Conservation (phyloP, 306 rosid genomes). For the Quercus alba region DNA sequence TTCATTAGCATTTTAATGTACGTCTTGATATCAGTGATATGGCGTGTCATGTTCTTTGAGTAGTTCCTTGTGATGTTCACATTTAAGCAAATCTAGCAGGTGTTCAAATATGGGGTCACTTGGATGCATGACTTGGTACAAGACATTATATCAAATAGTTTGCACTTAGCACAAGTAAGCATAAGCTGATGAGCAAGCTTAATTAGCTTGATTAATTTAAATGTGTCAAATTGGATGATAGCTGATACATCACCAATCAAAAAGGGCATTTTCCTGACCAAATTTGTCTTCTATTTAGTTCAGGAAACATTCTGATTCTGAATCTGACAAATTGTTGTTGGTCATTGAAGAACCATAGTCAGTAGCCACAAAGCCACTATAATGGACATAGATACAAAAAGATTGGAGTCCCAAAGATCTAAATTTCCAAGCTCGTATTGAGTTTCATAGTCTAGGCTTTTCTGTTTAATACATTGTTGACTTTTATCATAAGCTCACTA, state of each 20-base stretch:
- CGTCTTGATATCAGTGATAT: neutral
- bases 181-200: neutral
- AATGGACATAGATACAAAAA: too few relatives aligned
- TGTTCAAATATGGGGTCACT: slow-evolving; percentile 84
- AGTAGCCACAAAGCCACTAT: too few relatives aligned
- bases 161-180: too few relatives aligned
- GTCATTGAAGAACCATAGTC: too few relatives aligned
- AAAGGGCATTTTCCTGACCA: neutral
- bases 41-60: neutral
- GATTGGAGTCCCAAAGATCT: too few relatives aligned
- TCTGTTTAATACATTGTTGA: neutral
- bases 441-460: too few relatives aligned
- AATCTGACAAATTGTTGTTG: too few relatives aligned
- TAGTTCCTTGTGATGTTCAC: slow-evolving; percentile 6
- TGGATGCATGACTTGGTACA: slow-evolving; percentile 68
- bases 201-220: neutral
- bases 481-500: neutral
- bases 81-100: slow-evolving; percentile 37
- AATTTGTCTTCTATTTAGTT: neutral
- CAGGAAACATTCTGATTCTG: neutral
- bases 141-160: slow-evolving; percentile 27
- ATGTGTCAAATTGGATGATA: too few relatives aligned
- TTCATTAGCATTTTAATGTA: neutral
- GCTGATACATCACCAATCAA: neutral
- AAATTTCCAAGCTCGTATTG: too few relatives aligned